A percentile compares a stretch with the other conserved stretches of the same genome.
Evolutionary conservation across 2,329 filamentous ascomycete genomes (phyloP).

Genomic region (Hymenotorrendiella dingleyae): DNA sequence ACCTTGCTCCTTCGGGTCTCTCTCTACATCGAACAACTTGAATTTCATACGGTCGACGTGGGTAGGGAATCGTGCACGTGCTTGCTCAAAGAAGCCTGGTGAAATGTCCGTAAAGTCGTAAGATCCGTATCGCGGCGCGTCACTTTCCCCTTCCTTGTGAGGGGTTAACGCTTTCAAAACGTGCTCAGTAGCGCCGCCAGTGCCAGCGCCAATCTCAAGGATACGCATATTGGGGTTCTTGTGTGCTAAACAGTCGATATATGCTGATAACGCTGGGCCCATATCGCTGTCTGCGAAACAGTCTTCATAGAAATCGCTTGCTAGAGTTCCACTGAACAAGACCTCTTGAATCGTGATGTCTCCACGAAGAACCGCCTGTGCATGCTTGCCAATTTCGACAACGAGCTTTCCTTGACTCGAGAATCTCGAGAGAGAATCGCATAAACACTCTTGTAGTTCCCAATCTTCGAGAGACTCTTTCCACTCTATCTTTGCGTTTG

Average conservation of each 20-base stretch:
- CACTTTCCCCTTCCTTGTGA: neutral
- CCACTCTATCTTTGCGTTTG: too few species aligned
- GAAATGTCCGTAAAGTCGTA: conserved; percentile 4
- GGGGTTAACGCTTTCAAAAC: neutral
- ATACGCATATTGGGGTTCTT: conserved; percentile 18
- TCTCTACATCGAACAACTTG: conserved; percentile 1
- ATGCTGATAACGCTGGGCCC: too few species aligned
- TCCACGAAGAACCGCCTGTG: neutral
- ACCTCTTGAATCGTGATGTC: neutral
- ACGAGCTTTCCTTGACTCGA: neutral
- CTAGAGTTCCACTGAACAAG: neutral
- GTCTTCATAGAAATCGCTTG: neutral
- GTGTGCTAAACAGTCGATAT: conserved; percentile 8
- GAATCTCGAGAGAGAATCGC: too few species aligned
- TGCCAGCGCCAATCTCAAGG: conserved; percentile 17
- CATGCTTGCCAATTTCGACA: neutral
- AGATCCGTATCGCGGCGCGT: neutral
- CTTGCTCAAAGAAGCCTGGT: neutral
- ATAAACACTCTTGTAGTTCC: too few species aligned
- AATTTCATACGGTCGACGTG: neutral
- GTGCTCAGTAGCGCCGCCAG: neutral
- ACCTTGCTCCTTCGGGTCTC: conserved; percentile 19
- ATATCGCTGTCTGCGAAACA: too few species aligned
- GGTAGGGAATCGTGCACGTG: neutral
- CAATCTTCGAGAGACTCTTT: too few species aligned